Evolutionary conservation across 371 early-diverging fungal genomes (phyloP).

Genomic region (Apophysomyces ossiformis): DNA sequence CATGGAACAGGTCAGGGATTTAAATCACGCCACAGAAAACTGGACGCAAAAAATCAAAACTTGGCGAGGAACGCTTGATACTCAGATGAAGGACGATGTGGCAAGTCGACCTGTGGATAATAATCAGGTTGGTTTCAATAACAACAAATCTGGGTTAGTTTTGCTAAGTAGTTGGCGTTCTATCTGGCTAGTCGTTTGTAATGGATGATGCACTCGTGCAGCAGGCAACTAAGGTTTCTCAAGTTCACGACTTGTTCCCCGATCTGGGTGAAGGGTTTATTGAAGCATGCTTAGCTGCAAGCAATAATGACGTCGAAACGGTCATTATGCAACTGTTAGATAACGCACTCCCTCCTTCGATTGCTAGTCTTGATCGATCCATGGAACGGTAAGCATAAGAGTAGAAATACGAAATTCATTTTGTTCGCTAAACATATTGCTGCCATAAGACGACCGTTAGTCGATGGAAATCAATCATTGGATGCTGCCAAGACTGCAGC

Average conservation of each 20-base stretch:
- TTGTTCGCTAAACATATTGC: too few species aligned
- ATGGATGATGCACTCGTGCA: constrained; percentile 36
- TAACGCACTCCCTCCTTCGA: constrained; percentile 65
- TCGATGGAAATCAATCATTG: neutral
- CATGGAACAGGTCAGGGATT: constrained; percentile 73
- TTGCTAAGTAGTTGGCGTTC: neutral
- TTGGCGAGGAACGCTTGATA: neutral
- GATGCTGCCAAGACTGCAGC: neutral
- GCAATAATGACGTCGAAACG: constrained; percentile 65
- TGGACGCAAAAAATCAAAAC: constrained; percentile 21
- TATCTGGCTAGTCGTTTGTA: neutral
- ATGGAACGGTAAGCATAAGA: constrained; percentile 39
- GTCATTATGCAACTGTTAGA: constrained; percentile 82
- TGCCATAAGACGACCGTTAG: neutral
- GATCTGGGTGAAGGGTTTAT: constrained; percentile 89
- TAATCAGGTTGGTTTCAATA: neutral
- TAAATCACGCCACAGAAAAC: constrained; percentile 44
- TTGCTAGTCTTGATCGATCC: constrained; percentile 69
- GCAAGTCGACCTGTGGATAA: too few species aligned
- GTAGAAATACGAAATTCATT: too few species aligned
- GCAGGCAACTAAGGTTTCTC: constrained; percentile 64
- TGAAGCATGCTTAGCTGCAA: constrained; percentile 76
- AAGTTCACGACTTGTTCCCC: constrained; percentile 85
- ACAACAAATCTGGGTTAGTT: neutral
- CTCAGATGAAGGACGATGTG: too few species aligned